Evolutionary conservation across 305 asterid genomes (phyloP), one percentile per base, ranked within the genome.

Genomic region (Ruellia speciosa): DNA sequence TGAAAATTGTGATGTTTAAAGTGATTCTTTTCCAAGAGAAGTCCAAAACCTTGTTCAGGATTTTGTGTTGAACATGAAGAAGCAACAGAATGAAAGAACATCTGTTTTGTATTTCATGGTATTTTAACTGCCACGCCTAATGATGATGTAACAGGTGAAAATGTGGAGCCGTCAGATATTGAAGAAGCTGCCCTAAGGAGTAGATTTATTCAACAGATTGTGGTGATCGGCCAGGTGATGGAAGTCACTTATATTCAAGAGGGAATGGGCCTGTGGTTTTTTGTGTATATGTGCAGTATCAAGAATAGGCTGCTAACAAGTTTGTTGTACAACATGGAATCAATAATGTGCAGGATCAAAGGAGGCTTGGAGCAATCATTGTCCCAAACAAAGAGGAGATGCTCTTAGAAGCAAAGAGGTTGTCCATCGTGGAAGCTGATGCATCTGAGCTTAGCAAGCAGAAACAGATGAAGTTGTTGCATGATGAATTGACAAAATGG

Each of bases 181-280:
- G 99, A 88, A 82, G 99, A 81, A 77, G 90, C 96, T 63, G 99
- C 95, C 18, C 56, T 75, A 72, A 79, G 95, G 71, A 88, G 99
- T 70, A 73, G 70, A 80, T 70, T 92, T 63, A 82, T 92, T 71
- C 94, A 86, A 53, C 97, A 92, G 76, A 86, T 92, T 48, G 76
- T 92, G 49, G 94, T 92, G 62, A 65, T 92, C 47, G 99, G 99
- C 71, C 99, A 88, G 94, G 97, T 85, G 51, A 70, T 59, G 34
- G 40, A 58, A 40, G 39, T 40, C 14, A 50, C 49, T 54, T 54
- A 17, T 49, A 47, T 59, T 24, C 31, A 24, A n/a, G n/a, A n/a
- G n/a, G n/a, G n/a, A n/a, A 24, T 4, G 31, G 31, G 3, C 31
- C 31, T 1, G 2, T 24, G 31, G 4, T 24, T 24, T 24, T 24